phyloP scores from a whole-genome alignment of 208 protist genomes.

The Strigomonas galati region DNA sequence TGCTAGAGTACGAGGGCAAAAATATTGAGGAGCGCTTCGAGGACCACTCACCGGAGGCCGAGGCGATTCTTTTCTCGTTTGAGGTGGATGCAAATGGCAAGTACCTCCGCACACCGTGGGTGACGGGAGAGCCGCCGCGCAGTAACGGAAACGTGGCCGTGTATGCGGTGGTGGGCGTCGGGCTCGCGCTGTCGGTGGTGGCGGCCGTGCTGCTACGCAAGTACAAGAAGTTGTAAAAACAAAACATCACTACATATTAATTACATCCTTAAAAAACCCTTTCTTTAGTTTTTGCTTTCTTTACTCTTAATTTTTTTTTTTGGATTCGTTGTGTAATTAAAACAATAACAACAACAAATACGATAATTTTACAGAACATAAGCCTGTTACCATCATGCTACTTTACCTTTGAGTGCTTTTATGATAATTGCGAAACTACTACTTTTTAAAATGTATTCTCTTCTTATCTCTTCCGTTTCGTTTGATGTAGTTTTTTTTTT shows the following conservation, averaged over 20 bases:
- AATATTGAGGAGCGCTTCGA: slow-evolving; percentile 22
- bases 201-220: not conserved
- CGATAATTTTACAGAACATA: too few relatives aligned
- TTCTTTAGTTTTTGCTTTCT: not conserved
- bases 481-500: slow-evolving; percentile 8
- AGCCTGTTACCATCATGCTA: too few relatives aligned
- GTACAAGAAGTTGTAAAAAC: not conserved
- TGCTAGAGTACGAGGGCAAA: slow-evolving; percentile 13
- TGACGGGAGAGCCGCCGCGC: not conserved
- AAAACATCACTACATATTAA: not conserved
- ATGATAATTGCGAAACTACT: not conserved
- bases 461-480: not conserved
- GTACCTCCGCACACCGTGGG: not conserved
- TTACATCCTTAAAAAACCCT: not conserved
- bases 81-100: not conserved
- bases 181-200: not conserved
- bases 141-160: not conserved
- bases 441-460: not conserved
- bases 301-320: not conserved
- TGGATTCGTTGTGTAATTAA: not conserved
- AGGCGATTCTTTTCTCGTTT: slow-evolving; percentile 17
- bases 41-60: slow-evolving; percentile 22
- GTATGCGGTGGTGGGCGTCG: not conserved
- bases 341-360: not conserved
- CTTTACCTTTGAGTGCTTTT: too few relatives aligned